Conservation (phyloP, 192 early-diverging fungal species). For the Podila epigama region DNA sequence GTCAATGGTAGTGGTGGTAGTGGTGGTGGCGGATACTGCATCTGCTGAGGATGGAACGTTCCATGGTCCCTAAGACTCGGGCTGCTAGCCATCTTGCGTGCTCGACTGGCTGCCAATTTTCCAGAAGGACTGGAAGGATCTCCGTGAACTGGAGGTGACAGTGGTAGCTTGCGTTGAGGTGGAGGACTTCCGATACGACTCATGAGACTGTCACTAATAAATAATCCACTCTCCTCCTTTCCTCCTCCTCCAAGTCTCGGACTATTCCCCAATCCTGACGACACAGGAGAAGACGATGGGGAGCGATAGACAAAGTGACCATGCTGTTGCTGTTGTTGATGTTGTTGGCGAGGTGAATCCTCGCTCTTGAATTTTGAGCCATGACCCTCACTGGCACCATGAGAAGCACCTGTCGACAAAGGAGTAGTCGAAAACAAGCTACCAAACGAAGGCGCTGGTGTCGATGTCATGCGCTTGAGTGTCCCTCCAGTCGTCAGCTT, state of each 20-base stretch:
- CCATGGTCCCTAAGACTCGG: conserved; percentile 19
- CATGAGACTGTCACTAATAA: conserved; percentile 35
- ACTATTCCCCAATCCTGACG: not conserved
- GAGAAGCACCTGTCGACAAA: too few species aligned
- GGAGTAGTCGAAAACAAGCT: conserved; percentile 23
- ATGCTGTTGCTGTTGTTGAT: not conserved
- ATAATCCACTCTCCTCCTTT: not conserved
- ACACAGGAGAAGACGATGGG: conserved; percentile 17
- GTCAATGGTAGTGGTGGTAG: not conserved
- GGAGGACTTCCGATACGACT: conserved; percentile 43
- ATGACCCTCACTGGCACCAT: too few species aligned
- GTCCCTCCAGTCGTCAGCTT: not conserved
- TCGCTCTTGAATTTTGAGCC: conserved; percentile 23
- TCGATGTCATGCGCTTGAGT: conserved; percentile 26
- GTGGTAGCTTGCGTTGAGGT: conserved; percentile 14
- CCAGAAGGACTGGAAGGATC: not conserved
- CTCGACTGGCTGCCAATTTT: conserved; percentile 2
- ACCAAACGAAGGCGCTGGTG: conserved; percentile 11
- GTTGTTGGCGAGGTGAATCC: not conserved
- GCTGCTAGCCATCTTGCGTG: conserved; percentile 33
- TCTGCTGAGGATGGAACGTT: not conserved
- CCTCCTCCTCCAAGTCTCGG: conserved; percentile 6
- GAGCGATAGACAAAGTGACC: not conserved
- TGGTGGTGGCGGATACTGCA: not conserved
- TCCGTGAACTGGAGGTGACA: not conserved